Evolutionary conservation across 2,329 filamentous ascomycete genomes (phyloP), one percentile per base, ranked within the genome.

Genomic region (Cyphellophora attinorum): DNA sequence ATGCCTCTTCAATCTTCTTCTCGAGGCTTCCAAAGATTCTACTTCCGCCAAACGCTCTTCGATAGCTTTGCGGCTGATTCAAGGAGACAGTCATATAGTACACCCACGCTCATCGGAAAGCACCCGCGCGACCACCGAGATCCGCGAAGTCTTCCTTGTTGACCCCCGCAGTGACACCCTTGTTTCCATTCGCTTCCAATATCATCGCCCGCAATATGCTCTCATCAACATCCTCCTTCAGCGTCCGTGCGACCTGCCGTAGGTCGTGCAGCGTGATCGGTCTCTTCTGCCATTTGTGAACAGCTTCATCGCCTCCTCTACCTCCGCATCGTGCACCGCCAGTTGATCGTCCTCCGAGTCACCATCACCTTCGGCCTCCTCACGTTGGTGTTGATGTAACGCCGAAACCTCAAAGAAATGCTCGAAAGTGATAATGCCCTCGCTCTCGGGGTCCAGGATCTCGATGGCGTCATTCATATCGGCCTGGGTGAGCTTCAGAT

Each of bases 141-240:
- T 74, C 74, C 59, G 86, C 81, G 60, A 94, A 94, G 52, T 95
- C 85, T 34, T 82, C 79, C 52, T 79, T 66, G 27, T 67, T 74
- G 6, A 93, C 89, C 5, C 82, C 85, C 37, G 67, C 72, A 23
- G 67, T 74, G 8, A 82, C 72, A 11, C 81, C 79, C 3, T 71
- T 76, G 2, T 84, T 85, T 3, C 83, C 84, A 58, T 93, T 95
- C 31, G 89, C 91, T 67, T 96, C 89, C 31, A 86, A 65, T 38
- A 98, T 81, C 91, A 98, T 98, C 64, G 95, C 86, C 62, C 75
- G 76, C 53, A 98, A 63, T 53, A 93, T 61, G 31, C 85, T 79
- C 51, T 96, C 91, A 39, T 76, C 74, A 15, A 93, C 79, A 33
- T 79, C 85, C 60, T 94, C 85, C 59, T 85, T 84, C 50, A 98